These are phyloP conservation scores for Bryoglossum gracile DNA, from an alignment of 495 filamentous ascomycete genomes.

Conservation along the genomic window DNA sequence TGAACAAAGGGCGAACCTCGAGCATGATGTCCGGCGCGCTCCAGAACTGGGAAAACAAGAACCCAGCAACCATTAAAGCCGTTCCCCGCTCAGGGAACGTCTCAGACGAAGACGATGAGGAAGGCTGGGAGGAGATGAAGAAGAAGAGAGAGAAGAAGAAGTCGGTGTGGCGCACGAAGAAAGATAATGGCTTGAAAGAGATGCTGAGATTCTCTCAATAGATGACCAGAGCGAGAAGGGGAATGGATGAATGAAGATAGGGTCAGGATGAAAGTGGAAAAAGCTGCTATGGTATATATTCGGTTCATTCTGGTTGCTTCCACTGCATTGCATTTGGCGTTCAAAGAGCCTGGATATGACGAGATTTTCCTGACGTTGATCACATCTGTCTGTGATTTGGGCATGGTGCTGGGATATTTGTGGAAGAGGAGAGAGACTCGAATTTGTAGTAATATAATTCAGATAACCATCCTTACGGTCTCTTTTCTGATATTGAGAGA, in stretches of 20 bases:
- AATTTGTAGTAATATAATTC: conserved; percentile 23
- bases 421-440: background rate
- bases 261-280: background rate
- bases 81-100: conserved; percentile 26
- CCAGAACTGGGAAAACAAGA: conserved; percentile 42
- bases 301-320: too few species aligned
- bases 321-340: conserved; percentile 21
- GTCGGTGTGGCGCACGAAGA: conserved; percentile 64
- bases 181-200: conserved; percentile 30
- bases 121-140: conserved; percentile 78
- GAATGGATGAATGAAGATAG: background rate
- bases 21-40: conserved; percentile 43
- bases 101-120: conserved; percentile 78
- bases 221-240: background rate
- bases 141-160: conserved; percentile 77
- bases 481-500: too few species aligned
- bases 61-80: conserved; percentile 22
- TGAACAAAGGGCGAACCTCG: conserved; percentile 38
- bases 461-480: conserved; percentile 4
- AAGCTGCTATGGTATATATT: background rate
- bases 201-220: conserved; percentile 17
- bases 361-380: too few species aligned
- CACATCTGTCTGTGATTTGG: background rate
- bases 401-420: background rate
- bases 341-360: conserved; percentile 6